Evolutionary conservation across 192 early-diverging fungal genomes (phyloP), one percentile per base, ranked within the genome.

Genomic region (Coemansia sp.): DNA sequence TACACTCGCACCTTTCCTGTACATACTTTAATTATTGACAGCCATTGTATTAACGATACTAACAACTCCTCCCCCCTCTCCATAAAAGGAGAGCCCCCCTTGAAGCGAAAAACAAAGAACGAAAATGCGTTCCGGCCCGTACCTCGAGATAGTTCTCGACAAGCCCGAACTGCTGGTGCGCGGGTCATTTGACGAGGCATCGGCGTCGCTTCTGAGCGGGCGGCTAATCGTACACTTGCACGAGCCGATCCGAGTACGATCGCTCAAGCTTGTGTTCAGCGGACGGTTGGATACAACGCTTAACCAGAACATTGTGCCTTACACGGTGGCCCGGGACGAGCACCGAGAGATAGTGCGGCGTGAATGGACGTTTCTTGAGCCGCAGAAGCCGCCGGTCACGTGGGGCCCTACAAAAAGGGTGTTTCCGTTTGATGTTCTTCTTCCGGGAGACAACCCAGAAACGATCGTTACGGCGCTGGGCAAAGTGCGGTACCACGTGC

Each of bases 361-460:
- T 36, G 55, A 76, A 32, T 87, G 85, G 85, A 9, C 22, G 17
- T 89, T 86, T 64, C 71, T 85, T 17, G 66, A 73, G 34, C 38
- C 69, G 10, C 73, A 80, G 56, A 67, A 69, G 22, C 71, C 76
- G 33, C 42, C 70, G 7, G 59, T 77, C 40, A 42, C 57, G 22
- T 66, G 85, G 45, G 63, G 9, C 61, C 41, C 75, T 5, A 66
- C 68, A 33, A 69, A 52, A 46, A 65, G 83, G 48, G 66, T 42
- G 25, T 87, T 73, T 73, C 65, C 69, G 32, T 89, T 89, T 54
- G 86, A 87, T 49, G 23, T 87, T 35, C 61, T 76, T 10, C n/a
- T 89, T 3, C 73, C 80, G 8, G 87, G 87, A 9, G 61, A 84
- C 32, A 66, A 87, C 45, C 87, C 87, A 5, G 87, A 89, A 62